Evolutionary conservation across 345 rosid species (phyloP), one percentile per base, ranked within the genome.

Genomic region (Eucalyptus curtisii): DNA sequence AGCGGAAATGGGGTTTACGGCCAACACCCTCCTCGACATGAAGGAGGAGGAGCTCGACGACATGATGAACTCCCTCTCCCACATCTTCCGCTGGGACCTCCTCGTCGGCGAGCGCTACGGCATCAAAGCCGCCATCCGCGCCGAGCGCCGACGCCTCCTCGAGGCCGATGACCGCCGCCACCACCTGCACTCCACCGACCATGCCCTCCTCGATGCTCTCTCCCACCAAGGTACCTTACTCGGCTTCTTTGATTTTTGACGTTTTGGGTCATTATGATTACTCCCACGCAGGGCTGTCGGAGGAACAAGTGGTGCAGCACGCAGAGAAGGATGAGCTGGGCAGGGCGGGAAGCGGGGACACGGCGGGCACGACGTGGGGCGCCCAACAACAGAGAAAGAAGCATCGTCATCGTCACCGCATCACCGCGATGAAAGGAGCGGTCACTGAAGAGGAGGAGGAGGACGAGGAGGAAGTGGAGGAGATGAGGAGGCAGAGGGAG

Each of bases 21-120:
- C 93, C 53, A 98, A 93, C 89, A 98, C 99, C n/a, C 96, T 98
- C 7, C 87, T 98, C 87, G 95, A 94, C 87, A 98, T 98, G 99
- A 96, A 88, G 87, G 99, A 98, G 44, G 99, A 96, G 89, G 99
- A 98, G 95, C 93, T 98, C 10, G 99, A 98, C 10, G 99, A 98
- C 88, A 98, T 98, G 99, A 98, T 98, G 98, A 97, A 95, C 92
- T 97, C 97, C 87, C 91, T 98, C 76, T 92, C 94, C 76, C 99
- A 98, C 86, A 94, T 98, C 88, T 98, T 95, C 91, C 91, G 99
- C 64, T 97, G 97, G 98, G 99, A 98, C 85, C 96, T 98, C 87
- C 95, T 96, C 5, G 98, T 98, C 14, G 99, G 99, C 15, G 99
- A 98, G 88, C 92, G 98, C 59, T 98, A 94, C 86, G 99, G 99